These are phyloP conservation scores for Golubevia sp. DNA, from an alignment of 1,284 basidiomycete species.

Conservation along the genomic window DNA sequence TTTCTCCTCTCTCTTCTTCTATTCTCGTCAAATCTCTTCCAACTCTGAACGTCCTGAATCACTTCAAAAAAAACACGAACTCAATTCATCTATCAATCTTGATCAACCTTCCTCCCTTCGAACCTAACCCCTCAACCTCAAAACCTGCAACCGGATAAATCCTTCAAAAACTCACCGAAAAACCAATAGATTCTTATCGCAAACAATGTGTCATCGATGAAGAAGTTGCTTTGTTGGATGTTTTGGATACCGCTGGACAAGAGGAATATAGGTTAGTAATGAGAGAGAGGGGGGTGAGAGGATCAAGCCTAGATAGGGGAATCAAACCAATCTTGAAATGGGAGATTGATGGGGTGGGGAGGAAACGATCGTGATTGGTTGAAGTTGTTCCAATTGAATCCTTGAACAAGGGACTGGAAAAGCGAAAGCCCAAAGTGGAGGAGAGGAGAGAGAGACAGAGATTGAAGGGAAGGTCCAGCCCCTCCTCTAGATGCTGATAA, in stretches of 20 bases:
- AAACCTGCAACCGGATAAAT: not conserved
- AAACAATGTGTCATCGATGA: constrained; percentile 76
- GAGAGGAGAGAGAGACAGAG: too few species aligned
- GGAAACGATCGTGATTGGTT: too few species aligned
- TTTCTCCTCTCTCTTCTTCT: not conserved
- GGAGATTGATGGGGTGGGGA: too few species aligned
- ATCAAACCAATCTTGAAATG: too few species aligned
- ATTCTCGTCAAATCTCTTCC: not conserved
- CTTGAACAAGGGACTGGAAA: too few species aligned
- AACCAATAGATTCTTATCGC: constrained; percentile 60
- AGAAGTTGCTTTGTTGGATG: constrained; percentile 94
- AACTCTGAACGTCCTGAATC: not conserved
- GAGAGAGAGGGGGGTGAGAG: too few species aligned
- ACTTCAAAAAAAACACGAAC: constrained; percentile 1
- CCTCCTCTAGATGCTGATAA: too few species aligned
- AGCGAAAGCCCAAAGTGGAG: too few species aligned
- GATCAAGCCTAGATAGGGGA: too few species aligned
- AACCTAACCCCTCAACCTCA: not conserved
- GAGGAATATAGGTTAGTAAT: constrained; percentile 89
- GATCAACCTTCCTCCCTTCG: not conserved
- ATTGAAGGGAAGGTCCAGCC: too few species aligned
- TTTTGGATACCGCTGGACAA: constrained; percentile 97
- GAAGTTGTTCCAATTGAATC: too few species aligned
- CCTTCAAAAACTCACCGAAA: not conserved
- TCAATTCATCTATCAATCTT: not conserved